Evolutionary conservation across 2,329 filamentous ascomycete species (phyloP), one percentile per base, ranked within the genome.

Genomic region (Phyllosticta citrichinensis): DNA sequence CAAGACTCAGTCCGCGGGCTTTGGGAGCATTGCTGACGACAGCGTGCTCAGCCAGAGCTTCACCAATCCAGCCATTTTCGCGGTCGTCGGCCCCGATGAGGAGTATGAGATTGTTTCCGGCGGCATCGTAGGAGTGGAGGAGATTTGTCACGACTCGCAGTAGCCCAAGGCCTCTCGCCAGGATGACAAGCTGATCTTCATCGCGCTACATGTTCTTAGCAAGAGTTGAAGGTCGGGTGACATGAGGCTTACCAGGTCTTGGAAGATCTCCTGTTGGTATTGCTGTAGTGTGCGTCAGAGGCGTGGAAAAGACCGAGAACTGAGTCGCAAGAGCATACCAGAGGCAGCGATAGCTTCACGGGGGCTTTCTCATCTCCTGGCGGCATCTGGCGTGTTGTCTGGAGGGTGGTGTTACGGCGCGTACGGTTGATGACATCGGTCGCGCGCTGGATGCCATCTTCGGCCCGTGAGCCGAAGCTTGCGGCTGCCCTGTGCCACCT

Each of bases 41-140:
- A 71, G 92, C 92, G 77, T 97, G 92, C 76, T 99, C 94, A 24
- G 94, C 94, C 70, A 99, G 79, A 30, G 91, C 90, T 77, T 97
- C 94, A 66, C 94, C 94, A 63, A 99, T 91, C 92, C 93, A 97
- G 61, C 87, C 87, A 83, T 97, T 97, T 71, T 99, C 94, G 63
- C 89, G 85, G 35, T 97, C 91, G 63, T 94, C 89, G 40, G 94
- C 92, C 10, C 91, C 92, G 52, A 97, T 85, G 20, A 99, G 77
- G 53, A 99, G 80, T 56, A 99, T 87, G 60, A 99, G 79, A 70
- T 96, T 97, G 75, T 94, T 95, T 14, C 94, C 94, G 3, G 91
- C 91, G 1, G 91, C 92, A 81, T 99, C 94, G 76, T 97, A 97
- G 20, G 92, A 92, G 75, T 99, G 94, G 27, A 99, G 84, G 50